Conservation (phyloP, 192 early-diverging fungal genomes). For the Podila verticillata region DNA sequence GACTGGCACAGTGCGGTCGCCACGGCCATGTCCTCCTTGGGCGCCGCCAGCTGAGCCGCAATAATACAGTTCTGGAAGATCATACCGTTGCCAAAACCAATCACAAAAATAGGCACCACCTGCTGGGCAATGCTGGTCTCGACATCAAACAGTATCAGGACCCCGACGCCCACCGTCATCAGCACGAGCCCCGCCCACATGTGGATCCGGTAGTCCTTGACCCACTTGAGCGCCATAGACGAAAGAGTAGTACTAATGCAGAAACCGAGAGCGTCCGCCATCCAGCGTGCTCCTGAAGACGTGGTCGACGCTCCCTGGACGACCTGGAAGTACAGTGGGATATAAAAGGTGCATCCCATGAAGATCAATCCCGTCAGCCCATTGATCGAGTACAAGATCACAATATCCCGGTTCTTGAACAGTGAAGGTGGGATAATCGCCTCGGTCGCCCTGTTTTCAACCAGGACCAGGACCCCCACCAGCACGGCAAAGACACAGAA, state of each 20-base stretch:
- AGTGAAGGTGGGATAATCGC: slow-evolving; percentile 73
- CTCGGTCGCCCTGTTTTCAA: slow-evolving; percentile 71
- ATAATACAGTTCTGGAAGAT: slow-evolving; percentile 78
- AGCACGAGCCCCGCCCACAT: slow-evolving; percentile 69
- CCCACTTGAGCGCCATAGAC: slow-evolving; percentile 60
- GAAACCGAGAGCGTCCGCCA: slow-evolving; percentile 75
- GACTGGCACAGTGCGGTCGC: slow-evolving; percentile 71
- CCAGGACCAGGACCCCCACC: slow-evolving; percentile 59
- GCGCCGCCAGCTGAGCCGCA: slow-evolving; percentile 72
- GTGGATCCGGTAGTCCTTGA: slow-evolving; percentile 62
- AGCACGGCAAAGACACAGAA: slow-evolving; percentile 59
- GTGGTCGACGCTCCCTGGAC: slow-evolving; percentile 78
- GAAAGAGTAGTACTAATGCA: slow-evolving; percentile 69
- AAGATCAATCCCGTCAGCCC: slow-evolving; percentile 68
- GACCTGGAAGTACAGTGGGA: slow-evolving; percentile 84
- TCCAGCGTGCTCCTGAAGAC: slow-evolving; percentile 72
- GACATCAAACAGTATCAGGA: slow-evolving; percentile 72
- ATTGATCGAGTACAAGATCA: slow-evolving; percentile 63
- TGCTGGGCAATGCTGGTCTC: slow-evolving; percentile 56
- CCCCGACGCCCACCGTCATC: slow-evolving; percentile 66
- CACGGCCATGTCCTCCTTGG: slow-evolving; percentile 66
- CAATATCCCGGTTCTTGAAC: slow-evolving; percentile 67
- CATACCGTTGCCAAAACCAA: slow-evolving; percentile 81
- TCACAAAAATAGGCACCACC: slow-evolving; percentile 67
- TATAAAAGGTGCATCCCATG: slow-evolving; percentile 72